These are phyloP conservation scores for Castanospermum australe DNA, from an alignment of 306 rosid species.

Conservation along the genomic window DNA sequence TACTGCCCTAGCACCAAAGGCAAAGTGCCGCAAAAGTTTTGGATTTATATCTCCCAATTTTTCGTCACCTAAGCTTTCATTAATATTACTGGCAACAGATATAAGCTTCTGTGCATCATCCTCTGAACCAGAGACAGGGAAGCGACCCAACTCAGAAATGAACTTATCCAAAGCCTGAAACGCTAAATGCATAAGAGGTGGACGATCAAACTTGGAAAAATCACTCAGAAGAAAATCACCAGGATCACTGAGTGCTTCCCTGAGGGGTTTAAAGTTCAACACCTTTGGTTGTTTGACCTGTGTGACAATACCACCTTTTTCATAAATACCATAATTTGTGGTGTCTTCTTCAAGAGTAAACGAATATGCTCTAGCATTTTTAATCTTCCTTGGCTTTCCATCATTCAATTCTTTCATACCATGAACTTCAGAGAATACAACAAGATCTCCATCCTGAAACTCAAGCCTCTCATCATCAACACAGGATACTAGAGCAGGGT, in stretches of 20 bases:
- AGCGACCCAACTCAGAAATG: conserved; percentile 60
- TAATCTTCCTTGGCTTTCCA: conserved; percentile 86
- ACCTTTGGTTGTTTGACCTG: conserved; percentile 90
- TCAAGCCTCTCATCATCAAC: conserved; percentile 98
- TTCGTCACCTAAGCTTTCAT: conserved; percentile 61
- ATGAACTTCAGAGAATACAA: conserved; percentile 88
- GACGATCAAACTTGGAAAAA: conserved; percentile 86
- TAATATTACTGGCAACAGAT: conserved; percentile 57
- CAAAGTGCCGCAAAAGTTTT: conserved; percentile 69
- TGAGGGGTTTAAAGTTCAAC: conserved; percentile 83
- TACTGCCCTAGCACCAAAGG: conserved; percentile 88
- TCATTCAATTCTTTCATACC: conserved; percentile 93
- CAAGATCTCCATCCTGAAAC: conserved; percentile 94
- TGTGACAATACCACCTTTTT: conserved; percentile 91
- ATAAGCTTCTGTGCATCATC: conserved; percentile 76
- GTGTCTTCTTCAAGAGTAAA: conserved; percentile 92
- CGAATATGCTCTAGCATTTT: conserved; percentile 79
- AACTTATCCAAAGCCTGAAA: conserved; percentile 85
- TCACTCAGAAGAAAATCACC: conserved; percentile 92
- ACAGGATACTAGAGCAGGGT: conserved; percentile 82
- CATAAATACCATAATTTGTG: conserved; percentile 68
- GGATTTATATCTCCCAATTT: conserved; percentile 69
- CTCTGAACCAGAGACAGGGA: conserved; percentile 82
- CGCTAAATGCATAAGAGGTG: conserved; percentile 81
- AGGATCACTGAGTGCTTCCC: conserved; percentile 73